Conservation (phyloP, 106 monocot genomes). For the Chionographis japonica region DNA sequence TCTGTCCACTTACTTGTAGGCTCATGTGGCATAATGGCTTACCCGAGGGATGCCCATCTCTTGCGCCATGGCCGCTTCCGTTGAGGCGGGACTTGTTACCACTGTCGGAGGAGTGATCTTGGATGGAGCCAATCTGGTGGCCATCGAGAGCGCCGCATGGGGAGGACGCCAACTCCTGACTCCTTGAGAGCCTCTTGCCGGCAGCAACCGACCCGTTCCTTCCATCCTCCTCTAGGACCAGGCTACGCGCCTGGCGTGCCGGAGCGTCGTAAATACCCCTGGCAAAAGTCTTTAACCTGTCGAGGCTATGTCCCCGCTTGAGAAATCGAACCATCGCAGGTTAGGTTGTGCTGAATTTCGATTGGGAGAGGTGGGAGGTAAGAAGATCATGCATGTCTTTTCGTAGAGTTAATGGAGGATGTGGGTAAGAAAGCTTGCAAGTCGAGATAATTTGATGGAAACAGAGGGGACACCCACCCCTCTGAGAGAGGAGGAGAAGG, state of each 20-base stretch:
- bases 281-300: background rate
- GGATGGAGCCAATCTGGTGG: constrained; percentile 7
- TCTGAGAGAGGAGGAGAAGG: too few relatives aligned
- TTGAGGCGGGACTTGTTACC: constrained; percentile 8
- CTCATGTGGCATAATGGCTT: background rate
- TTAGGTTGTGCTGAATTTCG: too few relatives aligned
- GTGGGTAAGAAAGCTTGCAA: too few relatives aligned
- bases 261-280: background rate
- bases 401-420: too few relatives aligned
- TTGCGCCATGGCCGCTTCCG: background rate
- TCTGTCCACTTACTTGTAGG: too few relatives aligned
- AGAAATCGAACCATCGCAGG: constrained; percentile 17
- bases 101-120: constrained; percentile 4
- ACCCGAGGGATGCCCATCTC: constrained; percentile 11
- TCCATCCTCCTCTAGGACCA: background rate
- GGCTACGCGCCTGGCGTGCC: constrained; percentile 17
- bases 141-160: background rate
- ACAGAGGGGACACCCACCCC: too few relatives aligned
- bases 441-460: too few relatives aligned
- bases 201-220: background rate
- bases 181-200: background rate
- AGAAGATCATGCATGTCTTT: too few relatives aligned
- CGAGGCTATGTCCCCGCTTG: constrained; percentile 18
- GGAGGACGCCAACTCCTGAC: background rate
- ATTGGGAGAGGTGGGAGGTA: too few relatives aligned